These are phyloP conservation scores for Lophiostoma macrostomum DNA, from an alignment of 495 filamentous ascomycete genomes.

Conservation along the genomic window DNA sequence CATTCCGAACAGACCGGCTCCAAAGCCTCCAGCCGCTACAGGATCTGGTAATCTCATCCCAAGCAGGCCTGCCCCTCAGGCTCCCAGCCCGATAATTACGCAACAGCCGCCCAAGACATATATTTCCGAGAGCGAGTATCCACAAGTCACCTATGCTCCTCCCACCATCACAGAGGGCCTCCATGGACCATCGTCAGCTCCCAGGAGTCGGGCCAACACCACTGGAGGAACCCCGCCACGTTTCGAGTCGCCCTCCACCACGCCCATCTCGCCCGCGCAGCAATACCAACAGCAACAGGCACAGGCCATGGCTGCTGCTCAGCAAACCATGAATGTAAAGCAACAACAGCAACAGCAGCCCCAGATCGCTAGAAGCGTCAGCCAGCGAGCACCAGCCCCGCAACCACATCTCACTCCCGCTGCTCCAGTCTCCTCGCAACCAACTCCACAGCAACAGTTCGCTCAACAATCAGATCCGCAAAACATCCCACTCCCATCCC, in stretches of 20 bases:
- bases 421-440: conserved; percentile 44
- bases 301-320: conserved; percentile 70
- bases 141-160: conserved; percentile 36
- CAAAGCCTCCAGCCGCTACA: conserved; percentile 53
- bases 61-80: conserved; percentile 43
- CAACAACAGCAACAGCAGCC: conserved; percentile 8
- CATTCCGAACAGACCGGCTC: conserved; percentile 63
- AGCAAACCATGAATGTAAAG: conserved; percentile 59
- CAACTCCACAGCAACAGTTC: conserved; percentile 55
- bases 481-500: conserved; percentile 52
- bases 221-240: conserved; percentile 33
- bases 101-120: conserved; percentile 18
- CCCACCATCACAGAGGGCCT: conserved; percentile 43
- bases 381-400: conserved; percentile 52
- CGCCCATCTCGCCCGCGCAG: conserved; percentile 40
- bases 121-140: conserved; percentile 37
- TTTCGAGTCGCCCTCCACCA: conserved; percentile 35
- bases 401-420: conserved; percentile 36
- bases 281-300: conserved; percentile 85
- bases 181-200: conserved; percentile 42
- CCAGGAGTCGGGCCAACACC: conserved; percentile 44
- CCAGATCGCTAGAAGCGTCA: conserved; percentile 57
- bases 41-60: conserved; percentile 41
- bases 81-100: conserved; percentile 31
- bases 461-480: conserved; percentile 54